Evolutionary conservation across 2,329 filamentous ascomycete species (phyloP).

Genomic region (Fusarium siculi): DNA sequence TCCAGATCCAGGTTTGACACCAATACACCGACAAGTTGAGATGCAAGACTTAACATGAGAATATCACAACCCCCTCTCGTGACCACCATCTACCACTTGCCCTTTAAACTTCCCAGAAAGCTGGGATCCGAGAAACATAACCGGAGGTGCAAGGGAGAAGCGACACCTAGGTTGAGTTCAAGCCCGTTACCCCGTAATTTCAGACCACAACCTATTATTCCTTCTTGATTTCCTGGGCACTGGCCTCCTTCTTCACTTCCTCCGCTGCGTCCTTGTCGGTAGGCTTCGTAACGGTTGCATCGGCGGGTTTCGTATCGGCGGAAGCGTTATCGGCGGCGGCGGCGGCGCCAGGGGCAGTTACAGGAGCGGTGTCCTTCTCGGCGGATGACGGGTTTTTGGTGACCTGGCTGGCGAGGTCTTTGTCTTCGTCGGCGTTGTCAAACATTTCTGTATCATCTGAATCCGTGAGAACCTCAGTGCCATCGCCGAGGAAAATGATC

Average conservation of each 20-base stretch:
- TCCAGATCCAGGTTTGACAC: conserved; percentile 39
- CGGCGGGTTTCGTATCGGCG: conserved; percentile 42
- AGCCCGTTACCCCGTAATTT: conserved; percentile 27
- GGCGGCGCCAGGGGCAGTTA: conserved; percentile 35
- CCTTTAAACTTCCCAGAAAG: conserved; percentile 17
- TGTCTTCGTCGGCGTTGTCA: conserved; percentile 85
- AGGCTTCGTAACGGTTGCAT: conserved; percentile 34
- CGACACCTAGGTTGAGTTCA: conserved; percentile 22
- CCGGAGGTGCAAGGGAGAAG: conserved; percentile 25
- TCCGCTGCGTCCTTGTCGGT: conserved; percentile 33
- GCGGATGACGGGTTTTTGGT: conserved; percentile 62
- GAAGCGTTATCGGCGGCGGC: conserved; percentile 31
- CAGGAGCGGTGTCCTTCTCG: conserved; percentile 40
- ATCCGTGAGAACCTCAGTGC: conserved; percentile 90
- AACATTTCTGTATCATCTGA: conserved; percentile 94
- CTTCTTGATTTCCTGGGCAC: conserved; percentile 48
- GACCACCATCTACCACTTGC: conserved; percentile 22
- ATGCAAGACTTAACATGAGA: conserved; percentile 44
- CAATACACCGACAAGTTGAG: conserved; percentile 43
- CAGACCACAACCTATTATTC: conserved; percentile 51
- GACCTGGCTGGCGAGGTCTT: conserved; percentile 86
- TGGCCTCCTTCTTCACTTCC: conserved; percentile 43
- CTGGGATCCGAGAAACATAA: conserved; percentile 35
- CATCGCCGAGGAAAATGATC: conserved; percentile 95
- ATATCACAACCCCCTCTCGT: conserved; percentile 39